Base-by-base conservation (phyloP, 208 protist genomes). In the Phytomonas sp. region DNA sequence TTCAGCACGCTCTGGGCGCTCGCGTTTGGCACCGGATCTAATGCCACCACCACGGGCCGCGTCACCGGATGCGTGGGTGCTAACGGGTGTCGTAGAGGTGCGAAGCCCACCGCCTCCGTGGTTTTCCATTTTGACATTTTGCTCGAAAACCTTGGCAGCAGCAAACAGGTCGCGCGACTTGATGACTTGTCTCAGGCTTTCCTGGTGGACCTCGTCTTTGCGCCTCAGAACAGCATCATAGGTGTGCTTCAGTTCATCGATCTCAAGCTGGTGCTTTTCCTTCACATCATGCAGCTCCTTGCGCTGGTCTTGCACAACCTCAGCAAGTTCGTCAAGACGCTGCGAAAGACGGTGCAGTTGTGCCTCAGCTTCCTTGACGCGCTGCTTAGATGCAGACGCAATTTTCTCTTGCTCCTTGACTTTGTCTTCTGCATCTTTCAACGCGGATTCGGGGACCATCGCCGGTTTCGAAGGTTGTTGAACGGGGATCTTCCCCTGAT, bases 181-280 rank as follows among this genome's bases (percentile, higher is more conserved):
- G 62, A 87, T 37, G 15, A 92, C 51, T 64, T 87, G 74, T 30
- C 72, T 69, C 61, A 92, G 67, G 17, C 79, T 71, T 68, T 83
- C 78, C 36, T 86, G 82, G 63, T 89, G 80, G 56, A 78, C 68
- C n/a, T 80, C 78, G 53, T 82, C 77, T 37, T 84, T 83, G 30
- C 75, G 73, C 4, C 66, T 69, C 33, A 92, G 40, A 17, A 76
- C 76, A 7, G 77, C 66, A 13, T 80, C 76, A 71, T 89, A 80
- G 40, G 67, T 75, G 53, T 81, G 77, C 34, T 78, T 73, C 32
- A 74, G 43, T 26, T 87, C 82, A 46, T 76, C 79, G 37, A 85
- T 28, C 70, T 89, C 84, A 53, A 87, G 61, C 34, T 67, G 31
- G 53, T 87, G 80, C 20, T 70, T 69, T 23, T 80, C 79, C 70